Percentiles rank a stretch among this genome's conserved stretches.
These are phyloP conservation scores for Acacia acuminata DNA, from an alignment of 306 rosid genomes.

Conservation along the genomic window DNA sequence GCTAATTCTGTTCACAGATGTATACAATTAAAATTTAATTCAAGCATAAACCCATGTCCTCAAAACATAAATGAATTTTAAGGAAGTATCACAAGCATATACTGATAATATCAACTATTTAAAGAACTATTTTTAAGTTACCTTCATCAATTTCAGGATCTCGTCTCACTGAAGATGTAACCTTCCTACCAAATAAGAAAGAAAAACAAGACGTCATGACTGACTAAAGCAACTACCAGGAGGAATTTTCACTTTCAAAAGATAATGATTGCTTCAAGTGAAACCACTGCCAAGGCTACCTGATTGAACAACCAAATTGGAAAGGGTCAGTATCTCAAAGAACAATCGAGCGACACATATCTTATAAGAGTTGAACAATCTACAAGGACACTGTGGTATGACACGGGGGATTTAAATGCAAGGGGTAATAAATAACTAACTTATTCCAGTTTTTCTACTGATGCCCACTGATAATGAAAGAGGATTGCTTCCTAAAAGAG, in stretches of 20 bases:
- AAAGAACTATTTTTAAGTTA: slow-evolving; percentile 31
- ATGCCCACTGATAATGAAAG: slow-evolving; percentile 2
- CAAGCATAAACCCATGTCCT: background rate
- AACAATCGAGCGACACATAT: background rate
- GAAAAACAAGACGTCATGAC: slow-evolving; percentile 81
- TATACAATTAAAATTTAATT: slow-evolving; percentile 21
- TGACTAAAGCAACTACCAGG: slow-evolving; percentile 21
- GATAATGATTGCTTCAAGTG: slow-evolving; percentile 31
- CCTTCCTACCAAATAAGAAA: slow-evolving; percentile 45
- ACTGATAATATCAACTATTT: background rate
- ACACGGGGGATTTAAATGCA: background rate
- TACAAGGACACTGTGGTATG: slow-evolving; percentile 9
- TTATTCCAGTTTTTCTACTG: background rate
- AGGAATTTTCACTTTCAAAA: slow-evolving; percentile 25
- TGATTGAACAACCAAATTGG: slow-evolving; percentile 39
- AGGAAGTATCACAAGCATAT: background rate
- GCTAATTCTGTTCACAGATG: slow-evolving; percentile 50
- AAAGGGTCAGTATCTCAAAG: slow-evolving; percentile 27
- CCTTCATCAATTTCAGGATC: slow-evolving; percentile 54
- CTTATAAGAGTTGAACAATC: slow-evolving; percentile 11
- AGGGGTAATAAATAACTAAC: background rate
- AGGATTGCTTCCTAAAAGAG: background rate
- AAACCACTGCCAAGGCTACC: slow-evolving; percentile 46
- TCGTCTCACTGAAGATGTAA: slow-evolving; percentile 28
- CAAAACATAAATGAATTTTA: background rate